Percentiles rank a stretch among this genome's conserved stretches.
These are phyloP conservation scores for Microbotryum scabiosae DNA, from an alignment of 1,284 basidiomycete genomes.

Conservation along the genomic window DNA sequence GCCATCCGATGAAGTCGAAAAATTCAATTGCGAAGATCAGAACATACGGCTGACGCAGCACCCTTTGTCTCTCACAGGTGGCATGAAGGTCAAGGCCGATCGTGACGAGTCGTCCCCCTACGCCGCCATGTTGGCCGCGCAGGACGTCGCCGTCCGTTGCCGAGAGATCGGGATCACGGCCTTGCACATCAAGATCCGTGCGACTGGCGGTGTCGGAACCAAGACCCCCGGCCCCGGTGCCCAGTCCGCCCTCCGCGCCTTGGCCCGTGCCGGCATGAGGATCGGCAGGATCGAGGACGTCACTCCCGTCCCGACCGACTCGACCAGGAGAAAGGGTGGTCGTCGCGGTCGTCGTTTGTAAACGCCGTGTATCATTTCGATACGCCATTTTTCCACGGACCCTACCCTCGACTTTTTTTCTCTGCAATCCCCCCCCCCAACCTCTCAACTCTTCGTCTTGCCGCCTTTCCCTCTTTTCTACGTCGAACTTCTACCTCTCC, in stretches of 20 bases:
- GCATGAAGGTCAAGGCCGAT: slow-evolving; percentile 99
- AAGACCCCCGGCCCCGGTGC: slow-evolving; percentile 99
- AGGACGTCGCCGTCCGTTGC: slow-evolving; percentile 57
- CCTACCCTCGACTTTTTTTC: no score
- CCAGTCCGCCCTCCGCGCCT: slow-evolving; percentile 94
- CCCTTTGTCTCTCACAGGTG: slow-evolving; percentile 49
- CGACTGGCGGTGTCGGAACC: slow-evolving; percentile 96
- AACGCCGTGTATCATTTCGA: slow-evolving; percentile 8
- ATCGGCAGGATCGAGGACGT: slow-evolving; percentile 80
- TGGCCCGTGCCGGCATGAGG: slow-evolving; percentile 96
- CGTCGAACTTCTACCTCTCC: no score
- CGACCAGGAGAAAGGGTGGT: slow-evolving; percentile 98
- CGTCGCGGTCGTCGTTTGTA: slow-evolving; percentile 96
- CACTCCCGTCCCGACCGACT: slow-evolving; percentile 94
- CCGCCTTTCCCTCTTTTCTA: no score
- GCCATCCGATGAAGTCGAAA: no score
- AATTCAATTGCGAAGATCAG: no score
- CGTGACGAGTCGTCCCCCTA: slow-evolving; percentile 99
- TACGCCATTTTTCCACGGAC: no score
- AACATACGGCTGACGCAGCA: no score
- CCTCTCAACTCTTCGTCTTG: no score
- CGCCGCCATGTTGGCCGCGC: slow-evolving; percentile 96
- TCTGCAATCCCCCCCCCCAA: no score
- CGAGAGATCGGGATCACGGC: slow-evolving; percentile 98
- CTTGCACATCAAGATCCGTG: slow-evolving; percentile 94